Base-by-base conservation (phyloP, 192 early-diverging fungal genomes). In the Entophlyctis helioformis region DNA sequence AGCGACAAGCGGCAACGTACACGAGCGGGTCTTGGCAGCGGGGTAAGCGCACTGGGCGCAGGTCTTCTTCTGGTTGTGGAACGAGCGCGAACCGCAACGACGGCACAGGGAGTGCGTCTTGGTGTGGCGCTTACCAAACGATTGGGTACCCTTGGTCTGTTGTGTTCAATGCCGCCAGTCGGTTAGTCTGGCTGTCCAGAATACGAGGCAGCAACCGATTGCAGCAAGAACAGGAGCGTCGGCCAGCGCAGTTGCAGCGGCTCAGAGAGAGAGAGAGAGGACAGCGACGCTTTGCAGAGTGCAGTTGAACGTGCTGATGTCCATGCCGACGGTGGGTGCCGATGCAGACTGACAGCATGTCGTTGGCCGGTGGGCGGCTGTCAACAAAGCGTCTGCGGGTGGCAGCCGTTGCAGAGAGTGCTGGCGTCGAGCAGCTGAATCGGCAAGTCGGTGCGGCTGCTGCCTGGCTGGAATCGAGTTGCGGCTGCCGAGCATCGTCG, bases 51-150 rank as follows among this genome's bases (percentile, higher is more conserved):
- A 98, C 64, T 89, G 87, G 62, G 91, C 89, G 73, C 95, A 98
- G 36, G 89, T 95, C 88, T 98, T 98, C 89, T 98, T 98, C 78
- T 96, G 92, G 82, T 87, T 90, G 85, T 98, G 95, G 86, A 94
- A 95, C 38, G 92, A 82, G 53, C 91, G 85, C 53, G 80, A 79
- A 45, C 96, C 96, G 74, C 96, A 98, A 62, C 95, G 84, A 57
- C 81, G 72, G 88, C 95, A 98, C 59, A 96, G 80, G 54, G 84
- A 85, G 91, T 98, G 96, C 56, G 96, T 84, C 86, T 98, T 98
- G 75, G 84, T 90, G 85, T 98, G 93, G 69, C 90, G 89, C 78
- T 91, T 96, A 92, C 96, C 96, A 75, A 96, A 95, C 61, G 86
- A 82, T 58, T 84, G 81, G 60, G 94, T 98, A 87, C 91, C 91